A percentile compares a stretch with the other conserved stretches of the same genome.
Evolutionary conservation across 2,329 filamentous ascomycete species (phyloP).

Genomic region (Paraphoma chrysanthemicola): DNA sequence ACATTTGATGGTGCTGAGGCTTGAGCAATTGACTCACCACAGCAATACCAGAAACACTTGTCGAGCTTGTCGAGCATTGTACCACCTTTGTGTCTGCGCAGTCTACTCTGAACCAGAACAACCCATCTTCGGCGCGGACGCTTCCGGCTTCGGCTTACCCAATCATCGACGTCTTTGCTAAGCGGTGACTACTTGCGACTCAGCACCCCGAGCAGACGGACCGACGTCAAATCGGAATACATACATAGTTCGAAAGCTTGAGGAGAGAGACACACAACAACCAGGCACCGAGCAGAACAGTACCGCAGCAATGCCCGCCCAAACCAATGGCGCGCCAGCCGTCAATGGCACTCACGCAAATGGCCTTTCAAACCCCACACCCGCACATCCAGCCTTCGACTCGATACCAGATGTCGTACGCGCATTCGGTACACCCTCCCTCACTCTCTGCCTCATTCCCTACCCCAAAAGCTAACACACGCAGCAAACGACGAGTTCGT

Average conservation of each 20-base stretch:
- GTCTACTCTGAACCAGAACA: neutral
- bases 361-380: constrained; percentile 29
- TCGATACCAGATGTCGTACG: constrained; percentile 55
- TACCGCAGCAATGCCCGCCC: constrained; percentile 29
- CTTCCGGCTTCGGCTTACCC: constrained; percentile 34
- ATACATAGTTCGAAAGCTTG: neutral
- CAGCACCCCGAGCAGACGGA: neutral
- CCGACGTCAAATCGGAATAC: neutral
- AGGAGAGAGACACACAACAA: neutral
- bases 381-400: constrained; percentile 51
- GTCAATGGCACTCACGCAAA: constrained; percentile 23
- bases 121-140: constrained; percentile 8
- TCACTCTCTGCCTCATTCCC: constrained; percentile 1
- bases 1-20: neutral
- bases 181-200: constrained; percentile 12
- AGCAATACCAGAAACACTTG: neutral
- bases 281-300: neutral
- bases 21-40: neutral
- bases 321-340: constrained; percentile 20
- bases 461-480: constrained; percentile 10
- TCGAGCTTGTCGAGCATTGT: neutral
- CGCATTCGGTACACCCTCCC: constrained; percentile 49
- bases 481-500: constrained; percentile 79
- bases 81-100: neutral
- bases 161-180: constrained; percentile 24